Conservation (phyloP, 2,329 filamentous ascomycete species). For the Ophiostoma fasciatum region DNA sequence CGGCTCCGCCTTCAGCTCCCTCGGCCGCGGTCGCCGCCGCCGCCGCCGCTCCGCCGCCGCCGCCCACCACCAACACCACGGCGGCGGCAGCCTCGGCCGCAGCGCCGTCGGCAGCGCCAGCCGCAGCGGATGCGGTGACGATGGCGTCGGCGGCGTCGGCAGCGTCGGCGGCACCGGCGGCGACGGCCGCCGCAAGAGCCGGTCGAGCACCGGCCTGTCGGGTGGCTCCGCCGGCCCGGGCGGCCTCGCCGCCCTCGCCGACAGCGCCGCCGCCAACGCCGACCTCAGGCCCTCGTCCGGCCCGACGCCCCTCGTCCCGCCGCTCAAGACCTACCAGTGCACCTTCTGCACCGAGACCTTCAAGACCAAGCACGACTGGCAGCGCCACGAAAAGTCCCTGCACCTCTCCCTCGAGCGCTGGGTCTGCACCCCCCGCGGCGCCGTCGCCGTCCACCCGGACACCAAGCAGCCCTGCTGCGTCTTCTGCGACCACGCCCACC, state of each 20-base stretch:
- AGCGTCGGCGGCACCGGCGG: no score
- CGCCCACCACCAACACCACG: neutral
- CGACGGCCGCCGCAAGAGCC: no score
- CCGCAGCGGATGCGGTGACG: neutral
- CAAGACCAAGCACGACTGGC: constrained; percentile 55
- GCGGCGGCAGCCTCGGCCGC: no score
- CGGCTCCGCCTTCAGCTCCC: constrained; percentile 34
- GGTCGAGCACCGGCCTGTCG: no score
- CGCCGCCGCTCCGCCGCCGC: constrained; percentile 28
- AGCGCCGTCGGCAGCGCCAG: no score
- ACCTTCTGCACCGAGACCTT: constrained; percentile 57
- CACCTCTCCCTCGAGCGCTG: constrained; percentile 50
- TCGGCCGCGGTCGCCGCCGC: constrained; percentile 31
- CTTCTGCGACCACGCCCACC: constrained; percentile 42
- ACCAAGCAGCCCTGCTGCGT: constrained; percentile 43
- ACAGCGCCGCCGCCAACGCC: no score
- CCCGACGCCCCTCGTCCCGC: constrained; percentile 19
- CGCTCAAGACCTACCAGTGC: constrained; percentile 46
- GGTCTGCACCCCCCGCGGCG: constrained; percentile 47
- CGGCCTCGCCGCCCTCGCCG: no score
- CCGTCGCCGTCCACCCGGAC: constrained; percentile 39
- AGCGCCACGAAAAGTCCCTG: constrained; percentile 54
- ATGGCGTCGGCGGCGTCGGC: no score
- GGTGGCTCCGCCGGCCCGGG: no score
- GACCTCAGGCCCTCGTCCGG: constrained; percentile 3